phyloP scores from a whole-genome alignment of 495 filamentous ascomycete species.

The Xylaria grammica region DNA sequence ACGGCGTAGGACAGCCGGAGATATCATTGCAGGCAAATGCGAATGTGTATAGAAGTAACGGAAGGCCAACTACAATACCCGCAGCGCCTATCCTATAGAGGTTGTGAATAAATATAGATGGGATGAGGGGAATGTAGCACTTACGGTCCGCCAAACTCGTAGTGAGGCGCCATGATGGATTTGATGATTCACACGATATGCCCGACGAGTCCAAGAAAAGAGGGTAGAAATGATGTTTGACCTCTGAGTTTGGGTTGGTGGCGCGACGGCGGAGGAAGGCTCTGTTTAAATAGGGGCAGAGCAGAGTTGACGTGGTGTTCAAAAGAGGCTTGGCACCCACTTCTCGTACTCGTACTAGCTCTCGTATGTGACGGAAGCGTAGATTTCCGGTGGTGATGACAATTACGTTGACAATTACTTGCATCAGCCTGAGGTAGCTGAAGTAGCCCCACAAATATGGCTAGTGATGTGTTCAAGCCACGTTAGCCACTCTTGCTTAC shows the following conservation, averaged over 20 bases:
- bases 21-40: constrained; percentile 91
- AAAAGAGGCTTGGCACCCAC: not conserved
- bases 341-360: constrained; percentile 15
- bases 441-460: too few relatives aligned
- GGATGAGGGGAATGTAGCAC: constrained; percentile 41
- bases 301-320: not conserved
- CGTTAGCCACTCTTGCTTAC: not conserved
- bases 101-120: constrained; percentile 23
- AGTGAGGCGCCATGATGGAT: constrained; percentile 40
- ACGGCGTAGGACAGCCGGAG: constrained; percentile 88
- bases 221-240: too few relatives aligned
- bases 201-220: not conserved
- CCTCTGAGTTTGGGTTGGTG: not conserved
- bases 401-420: constrained; percentile 20
- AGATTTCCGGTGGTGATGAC: constrained; percentile 18
- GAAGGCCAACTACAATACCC: constrained; percentile 76
- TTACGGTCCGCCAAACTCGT: constrained; percentile 90
- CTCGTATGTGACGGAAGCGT: constrained; percentile 13
- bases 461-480: not conserved
- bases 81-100: constrained; percentile 75
- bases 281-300: constrained; percentile 6
- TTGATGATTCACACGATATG: not conserved
- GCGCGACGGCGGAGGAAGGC: not conserved
- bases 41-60: constrained; percentile 73
- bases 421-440: too few relatives aligned